These are phyloP conservation scores for Mycena epipterygia DNA, from an alignment of 768 basidiomycete genomes.

Conservation along the genomic window DNA sequence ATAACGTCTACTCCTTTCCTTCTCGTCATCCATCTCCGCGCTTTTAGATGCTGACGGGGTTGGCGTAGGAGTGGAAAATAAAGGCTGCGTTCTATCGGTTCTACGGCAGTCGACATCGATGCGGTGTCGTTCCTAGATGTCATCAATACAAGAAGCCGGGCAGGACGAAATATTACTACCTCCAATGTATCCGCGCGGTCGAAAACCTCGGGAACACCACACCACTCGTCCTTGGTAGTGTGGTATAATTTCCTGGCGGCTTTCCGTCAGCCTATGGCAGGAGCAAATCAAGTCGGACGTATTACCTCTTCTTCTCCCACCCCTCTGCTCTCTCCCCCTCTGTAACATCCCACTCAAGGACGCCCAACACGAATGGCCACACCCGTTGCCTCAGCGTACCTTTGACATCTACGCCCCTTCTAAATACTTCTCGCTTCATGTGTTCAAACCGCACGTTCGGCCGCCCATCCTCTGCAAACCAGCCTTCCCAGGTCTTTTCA, in stretches of 20 bases:
- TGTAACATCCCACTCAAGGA: constrained; percentile 84
- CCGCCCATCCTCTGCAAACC: constrained; percentile 82
- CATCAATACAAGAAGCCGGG: constrained; percentile 13
- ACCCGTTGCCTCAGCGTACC: constrained; percentile 75
- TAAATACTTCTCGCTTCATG: constrained; percentile 84
- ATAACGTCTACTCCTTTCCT: constrained; percentile 65
- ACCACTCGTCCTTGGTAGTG: constrained; percentile 85
- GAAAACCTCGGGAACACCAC: constrained; percentile 84
- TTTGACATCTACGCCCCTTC: constrained; percentile 72
- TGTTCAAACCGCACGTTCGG: constrained; percentile 76
- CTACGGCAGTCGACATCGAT: constrained; percentile 98
- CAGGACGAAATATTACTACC: constrained; percentile 54
- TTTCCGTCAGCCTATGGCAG: background rate
- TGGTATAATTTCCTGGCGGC: constrained; percentile 74
- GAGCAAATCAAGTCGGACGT: constrained; percentile 7
- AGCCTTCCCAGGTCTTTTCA: constrained; percentile 77
- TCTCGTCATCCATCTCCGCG: constrained; percentile 62
- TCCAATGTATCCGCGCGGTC: constrained; percentile 86
- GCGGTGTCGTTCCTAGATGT: constrained; percentile 82
- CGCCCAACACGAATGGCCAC: constrained; percentile 94
- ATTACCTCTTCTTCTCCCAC: constrained; percentile 77
- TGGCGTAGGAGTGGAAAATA: constrained; percentile 72
- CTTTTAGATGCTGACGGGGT: constrained; percentile 43
- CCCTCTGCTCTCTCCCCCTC: constrained; percentile 67
- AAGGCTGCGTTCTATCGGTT: constrained; percentile 93